Evolutionary conservation across 2,329 filamentous ascomycete species (phyloP), one percentile per base, ranked within the genome.

Genomic region (Diaporthe ilicicola): DNA sequence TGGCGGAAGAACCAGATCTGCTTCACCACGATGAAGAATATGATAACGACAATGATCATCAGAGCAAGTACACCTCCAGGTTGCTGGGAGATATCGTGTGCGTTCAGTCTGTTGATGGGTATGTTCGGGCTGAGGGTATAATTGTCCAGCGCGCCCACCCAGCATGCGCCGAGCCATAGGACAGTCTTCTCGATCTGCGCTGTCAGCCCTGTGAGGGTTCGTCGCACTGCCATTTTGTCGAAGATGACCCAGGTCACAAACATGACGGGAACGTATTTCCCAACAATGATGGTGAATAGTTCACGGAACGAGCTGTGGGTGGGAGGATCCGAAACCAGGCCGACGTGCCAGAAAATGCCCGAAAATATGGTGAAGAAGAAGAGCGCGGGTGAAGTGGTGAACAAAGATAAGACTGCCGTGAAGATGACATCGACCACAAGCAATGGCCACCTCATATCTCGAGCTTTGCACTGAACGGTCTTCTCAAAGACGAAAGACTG

Each of bases 111-210:
- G 80, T 94, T 90, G 74, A 99, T 96, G 0, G 96, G 96, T 73
- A 99, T 98, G 82, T 93, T 92, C 8, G 69, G 69, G 76, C 94
- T 93, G 77, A 99, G 94, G 0, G 96, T 98, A 81, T 98, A 97
- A 82, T 98, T 98, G 77, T 95, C 95, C 75, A 99, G 83, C 1
- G 94, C 92, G 19, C 95, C 96, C 48, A 98, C 90, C 92, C 97
- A 99, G 78, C 93, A 94, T 9, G 91, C 92, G 1, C 95, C 95
- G 0, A 99, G 85, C 92, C 94, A 98, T 34, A 98, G 86, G 3
- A 98, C 82, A 0, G 94, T 93, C 85, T 97, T 98, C 78, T 97
- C 95, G 53, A 97, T 76, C 78, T 97, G 95, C 0, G 95, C 94
- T 0, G 89, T 92, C 2, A 98, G 86, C 1, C 90, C 91, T 1